Percentiles rank a stretch among this genome's conserved stretches.
Conservation (phyloP, 2,329 filamentous ascomycete genomes). For the Verticillium isaacii region DNA sequence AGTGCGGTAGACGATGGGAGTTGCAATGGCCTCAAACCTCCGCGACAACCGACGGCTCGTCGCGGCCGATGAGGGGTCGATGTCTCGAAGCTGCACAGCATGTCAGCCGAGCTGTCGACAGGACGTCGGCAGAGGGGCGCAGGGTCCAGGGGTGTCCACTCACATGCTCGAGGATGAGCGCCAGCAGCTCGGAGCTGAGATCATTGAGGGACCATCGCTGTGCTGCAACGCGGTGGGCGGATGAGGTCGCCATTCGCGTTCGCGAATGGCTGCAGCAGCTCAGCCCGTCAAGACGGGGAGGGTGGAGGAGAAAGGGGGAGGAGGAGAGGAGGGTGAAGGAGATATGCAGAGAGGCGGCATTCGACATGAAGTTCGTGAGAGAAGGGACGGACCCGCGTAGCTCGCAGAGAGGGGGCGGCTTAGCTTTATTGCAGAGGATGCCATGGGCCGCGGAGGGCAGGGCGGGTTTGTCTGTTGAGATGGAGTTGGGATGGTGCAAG, state of each 20-base stretch:
- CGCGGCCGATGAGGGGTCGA: constrained; percentile 27
- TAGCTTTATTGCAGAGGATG: constrained; percentile 11
- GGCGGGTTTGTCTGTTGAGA: constrained; percentile 10
- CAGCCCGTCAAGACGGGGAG: constrained; percentile 3
- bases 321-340: constrained; percentile 5
- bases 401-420: constrained; percentile 4
- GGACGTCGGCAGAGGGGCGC: constrained; percentile 7
- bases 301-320: constrained; percentile 3
- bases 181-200: constrained; percentile 38
- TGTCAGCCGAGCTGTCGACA: neutral
- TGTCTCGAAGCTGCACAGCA: constrained; percentile 28
- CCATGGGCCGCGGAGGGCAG: constrained; percentile 7
- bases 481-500: constrained; percentile 5
- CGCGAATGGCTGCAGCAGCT: neutral
- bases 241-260: constrained; percentile 17
- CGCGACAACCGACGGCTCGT: constrained; percentile 31
- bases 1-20: constrained; percentile 35
- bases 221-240: constrained; percentile 9
- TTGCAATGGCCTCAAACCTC: constrained; percentile 34
- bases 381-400: neutral
- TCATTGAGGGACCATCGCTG: constrained; percentile 23
- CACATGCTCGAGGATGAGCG: constrained; percentile 37
- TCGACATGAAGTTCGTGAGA: neutral
- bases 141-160: neutral
- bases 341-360: constrained; percentile 2